These are phyloP conservation scores for Exophiala sp. DNA, from an alignment of 2,329 filamentous ascomycete species.

Conservation along the genomic window DNA sequence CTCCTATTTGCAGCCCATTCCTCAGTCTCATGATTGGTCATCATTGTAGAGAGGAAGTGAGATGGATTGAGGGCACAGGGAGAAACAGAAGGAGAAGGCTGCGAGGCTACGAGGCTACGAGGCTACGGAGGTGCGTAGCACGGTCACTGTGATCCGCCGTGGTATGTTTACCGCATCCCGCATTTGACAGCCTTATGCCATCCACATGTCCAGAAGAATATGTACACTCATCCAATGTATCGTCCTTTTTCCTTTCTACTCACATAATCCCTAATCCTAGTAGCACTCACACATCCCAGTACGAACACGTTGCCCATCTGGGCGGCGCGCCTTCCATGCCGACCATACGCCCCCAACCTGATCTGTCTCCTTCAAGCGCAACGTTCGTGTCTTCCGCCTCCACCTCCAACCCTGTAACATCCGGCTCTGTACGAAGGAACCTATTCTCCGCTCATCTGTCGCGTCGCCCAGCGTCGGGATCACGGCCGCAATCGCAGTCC, in stretches of 20 bases:
- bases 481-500: conserved; percentile 12
- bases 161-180: not conserved
- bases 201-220: too few species aligned
- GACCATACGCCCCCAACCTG: conserved; percentile 4
- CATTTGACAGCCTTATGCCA: too few species aligned
- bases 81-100: too few species aligned
- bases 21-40: too few species aligned
- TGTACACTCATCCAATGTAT: too few species aligned
- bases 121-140: not conserved
- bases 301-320: not conserved
- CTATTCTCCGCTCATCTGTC: conserved; percentile 42
- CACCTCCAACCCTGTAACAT: conserved; percentile 4
- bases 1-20: not conserved
- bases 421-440: conserved; percentile 39
- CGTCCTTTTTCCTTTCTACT: too few species aligned
- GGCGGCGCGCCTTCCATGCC: not conserved
- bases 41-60: too few species aligned
- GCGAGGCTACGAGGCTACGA: too few species aligned
- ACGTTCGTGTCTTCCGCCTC: conserved; percentile 5
- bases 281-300: not conserved
- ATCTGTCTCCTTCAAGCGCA: conserved; percentile 8
- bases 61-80: too few species aligned
- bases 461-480: conserved; percentile 35
- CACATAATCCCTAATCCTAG: not conserved
- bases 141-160: not conserved